Percentiles rank a stretch among this genome's conserved stretches.
Conservation (phyloP, 441 rosid genomes). For the Kokia cookei region DNA sequence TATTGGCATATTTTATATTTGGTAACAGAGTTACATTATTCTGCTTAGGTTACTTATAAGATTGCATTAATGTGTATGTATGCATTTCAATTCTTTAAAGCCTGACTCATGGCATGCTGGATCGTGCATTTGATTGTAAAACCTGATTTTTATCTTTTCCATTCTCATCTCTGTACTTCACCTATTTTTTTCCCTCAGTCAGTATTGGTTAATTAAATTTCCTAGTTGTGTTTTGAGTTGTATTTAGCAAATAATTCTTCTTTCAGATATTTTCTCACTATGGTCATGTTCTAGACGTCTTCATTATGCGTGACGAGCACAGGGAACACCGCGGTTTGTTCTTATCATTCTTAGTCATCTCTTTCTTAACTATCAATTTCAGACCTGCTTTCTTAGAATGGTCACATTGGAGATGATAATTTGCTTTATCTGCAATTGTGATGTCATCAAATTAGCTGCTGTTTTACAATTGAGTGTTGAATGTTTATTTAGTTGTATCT, state of each 20-base stretch:
- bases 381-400: not conserved
- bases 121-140: not conserved
- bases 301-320: constrained; percentile 58
- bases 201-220: not conserved
- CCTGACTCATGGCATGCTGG: not conserved
- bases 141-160: not conserved
- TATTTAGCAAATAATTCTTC: constrained; percentile 8
- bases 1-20: not conserved
- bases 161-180: not conserved
- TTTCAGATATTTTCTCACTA: constrained; percentile 71
- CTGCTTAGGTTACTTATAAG: not conserved
- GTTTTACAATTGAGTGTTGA: not conserved
- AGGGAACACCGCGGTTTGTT: constrained; percentile 69
- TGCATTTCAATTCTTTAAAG: not conserved
- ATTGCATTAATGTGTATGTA: not conserved
- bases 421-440: not conserved
- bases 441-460: not conserved
- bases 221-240: constrained; percentile 7
- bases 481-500: constrained; percentile 5
- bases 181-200: not conserved
- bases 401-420: constrained; percentile 3
- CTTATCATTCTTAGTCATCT: constrained; percentile 14
- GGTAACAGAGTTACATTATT: not conserved
- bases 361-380: constrained; percentile 6
- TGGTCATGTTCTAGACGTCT: constrained; percentile 70